phyloP scores from a whole-genome alignment of 139 green algal genomes.

The Dunaliella sp. region DNA sequence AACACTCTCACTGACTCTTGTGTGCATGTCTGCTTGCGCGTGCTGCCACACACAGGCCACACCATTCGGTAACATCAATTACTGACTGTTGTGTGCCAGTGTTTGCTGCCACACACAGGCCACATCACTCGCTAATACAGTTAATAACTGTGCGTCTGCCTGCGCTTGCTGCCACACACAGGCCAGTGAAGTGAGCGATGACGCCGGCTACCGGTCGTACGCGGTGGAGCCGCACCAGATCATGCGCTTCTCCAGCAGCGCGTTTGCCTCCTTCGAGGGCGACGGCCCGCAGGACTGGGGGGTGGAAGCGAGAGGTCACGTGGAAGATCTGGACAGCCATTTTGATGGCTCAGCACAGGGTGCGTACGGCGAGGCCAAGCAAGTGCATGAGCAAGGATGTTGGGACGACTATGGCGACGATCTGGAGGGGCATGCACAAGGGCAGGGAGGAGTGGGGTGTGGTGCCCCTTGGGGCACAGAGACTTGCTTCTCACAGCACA shows the following conservation, averaged over 20 bases:
- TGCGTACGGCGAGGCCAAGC: background rate
- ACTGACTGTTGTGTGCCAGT: background rate
- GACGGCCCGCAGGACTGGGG: background rate
- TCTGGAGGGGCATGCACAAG: background rate
- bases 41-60: no score
- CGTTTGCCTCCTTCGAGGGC: no score
- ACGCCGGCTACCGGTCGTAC: conserved; percentile 15
- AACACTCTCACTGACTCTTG: no score
- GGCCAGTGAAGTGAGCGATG: conserved; percentile 9
- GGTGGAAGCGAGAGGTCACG: background rate
- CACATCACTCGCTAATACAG: no score
- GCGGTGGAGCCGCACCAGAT: background rate
- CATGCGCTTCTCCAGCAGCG: background rate
- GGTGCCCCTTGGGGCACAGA: no score
- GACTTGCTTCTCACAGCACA: background rate
- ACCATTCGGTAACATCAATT: background rate
- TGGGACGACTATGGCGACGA: no score
- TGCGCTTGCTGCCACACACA: no score
- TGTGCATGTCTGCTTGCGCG: no score
- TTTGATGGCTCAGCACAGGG: no score
- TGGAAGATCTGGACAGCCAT: no score
- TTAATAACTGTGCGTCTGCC: background rate
- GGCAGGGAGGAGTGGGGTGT: no score
- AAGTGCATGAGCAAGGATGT: background rate
- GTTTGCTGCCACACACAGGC: no score